These are phyloP conservation scores for Spergularia bocconei DNA, from an alignment of 148 eudicot genomes.

Conservation along the genomic window DNA sequence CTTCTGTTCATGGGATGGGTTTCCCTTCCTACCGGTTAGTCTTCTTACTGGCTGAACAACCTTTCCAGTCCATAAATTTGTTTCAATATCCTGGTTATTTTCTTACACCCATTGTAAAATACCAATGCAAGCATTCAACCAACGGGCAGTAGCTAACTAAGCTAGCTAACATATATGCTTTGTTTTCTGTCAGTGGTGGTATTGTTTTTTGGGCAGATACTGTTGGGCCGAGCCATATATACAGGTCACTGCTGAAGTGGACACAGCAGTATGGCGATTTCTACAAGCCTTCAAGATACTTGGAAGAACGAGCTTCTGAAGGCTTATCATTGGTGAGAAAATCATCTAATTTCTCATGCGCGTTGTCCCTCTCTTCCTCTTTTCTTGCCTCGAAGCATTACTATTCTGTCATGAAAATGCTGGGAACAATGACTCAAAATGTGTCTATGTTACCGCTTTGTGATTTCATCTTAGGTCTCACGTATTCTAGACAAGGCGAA, in stretches of 20 bases:
- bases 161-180: slow-evolving; percentile 16
- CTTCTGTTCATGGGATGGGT: slow-evolving; percentile 97
- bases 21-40: slow-evolving; percentile 94
- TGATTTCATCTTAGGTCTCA: too few relatives aligned
- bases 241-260: slow-evolving; percentile 75
- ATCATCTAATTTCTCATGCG: not conserved
- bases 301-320: slow-evolving; percentile 78
- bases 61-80: not conserved
- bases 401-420: not conserved
- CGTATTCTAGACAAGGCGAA: too few relatives aligned
- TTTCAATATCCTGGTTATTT: too few relatives aligned
- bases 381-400: not conserved
- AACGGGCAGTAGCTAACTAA: not conserved
- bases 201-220: slow-evolving; percentile 89
- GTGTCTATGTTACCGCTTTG: too few relatives aligned
- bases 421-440: not conserved
- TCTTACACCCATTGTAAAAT: not conserved
- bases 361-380: not conserved
- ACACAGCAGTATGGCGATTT: slow-evolving; percentile 60
- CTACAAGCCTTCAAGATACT: slow-evolving; percentile 74
- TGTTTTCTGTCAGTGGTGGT: slow-evolving; percentile 72
- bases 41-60: not conserved
- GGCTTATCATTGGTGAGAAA: slow-evolving; percentile 76
- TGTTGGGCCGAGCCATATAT: slow-evolving; percentile 68
- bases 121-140: not conserved